Evolutionary conservation across 2,329 filamentous ascomycete species (phyloP).

Genomic region (Huntiella abstrusa): DNA sequence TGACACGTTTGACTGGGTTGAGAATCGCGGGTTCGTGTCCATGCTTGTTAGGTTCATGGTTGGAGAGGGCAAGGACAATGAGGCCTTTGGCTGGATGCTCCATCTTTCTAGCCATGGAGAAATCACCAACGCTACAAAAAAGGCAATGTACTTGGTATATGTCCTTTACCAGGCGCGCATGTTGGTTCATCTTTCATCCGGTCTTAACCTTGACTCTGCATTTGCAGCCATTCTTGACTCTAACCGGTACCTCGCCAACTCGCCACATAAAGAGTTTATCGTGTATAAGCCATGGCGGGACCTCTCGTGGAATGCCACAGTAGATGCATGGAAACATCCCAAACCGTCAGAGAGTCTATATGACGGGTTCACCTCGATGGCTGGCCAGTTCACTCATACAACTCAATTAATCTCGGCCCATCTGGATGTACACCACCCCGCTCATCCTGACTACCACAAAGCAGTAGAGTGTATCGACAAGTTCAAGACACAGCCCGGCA

Average conservation of each 20-base stretch:
- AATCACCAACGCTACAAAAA: slow-evolving; percentile 13
- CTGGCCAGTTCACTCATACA: slow-evolving; percentile 18
- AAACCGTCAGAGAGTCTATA: slow-evolving; percentile 30
- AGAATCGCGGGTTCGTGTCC: slow-evolving; percentile 20
- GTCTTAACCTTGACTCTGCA: slow-evolving; percentile 28
- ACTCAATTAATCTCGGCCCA: slow-evolving; percentile 31
- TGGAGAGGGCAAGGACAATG: slow-evolving; percentile 30
- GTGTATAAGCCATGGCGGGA: slow-evolving; percentile 24
- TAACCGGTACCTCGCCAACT: slow-evolving; percentile 22
- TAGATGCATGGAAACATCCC: slow-evolving; percentile 26
- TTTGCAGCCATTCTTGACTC: slow-evolving; percentile 30
- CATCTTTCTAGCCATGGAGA: slow-evolving; percentile 19
- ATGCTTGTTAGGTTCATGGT: slow-evolving; percentile 31
- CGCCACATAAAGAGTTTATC: slow-evolving; percentile 20
- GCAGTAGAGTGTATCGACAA: slow-evolving; percentile 28
- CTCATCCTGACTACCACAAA: slow-evolving; percentile 26
- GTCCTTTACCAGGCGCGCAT: slow-evolving; percentile 26
- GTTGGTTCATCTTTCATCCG: slow-evolving; percentile 11
- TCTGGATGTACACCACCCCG: slow-evolving; percentile 35
- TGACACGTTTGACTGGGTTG: slow-evolving; percentile 26
- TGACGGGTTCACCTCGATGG: slow-evolving; percentile 30
- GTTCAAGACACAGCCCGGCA: not conserved
- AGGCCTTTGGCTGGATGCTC: slow-evolving; percentile 34
- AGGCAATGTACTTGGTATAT: slow-evolving; percentile 19
- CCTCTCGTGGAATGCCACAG: slow-evolving; percentile 34